Evolutionary conservation across 2,329 filamentous ascomycete genomes (phyloP), one percentile per base, ranked within the genome.

Genomic region (Metarhizium album): DNA sequence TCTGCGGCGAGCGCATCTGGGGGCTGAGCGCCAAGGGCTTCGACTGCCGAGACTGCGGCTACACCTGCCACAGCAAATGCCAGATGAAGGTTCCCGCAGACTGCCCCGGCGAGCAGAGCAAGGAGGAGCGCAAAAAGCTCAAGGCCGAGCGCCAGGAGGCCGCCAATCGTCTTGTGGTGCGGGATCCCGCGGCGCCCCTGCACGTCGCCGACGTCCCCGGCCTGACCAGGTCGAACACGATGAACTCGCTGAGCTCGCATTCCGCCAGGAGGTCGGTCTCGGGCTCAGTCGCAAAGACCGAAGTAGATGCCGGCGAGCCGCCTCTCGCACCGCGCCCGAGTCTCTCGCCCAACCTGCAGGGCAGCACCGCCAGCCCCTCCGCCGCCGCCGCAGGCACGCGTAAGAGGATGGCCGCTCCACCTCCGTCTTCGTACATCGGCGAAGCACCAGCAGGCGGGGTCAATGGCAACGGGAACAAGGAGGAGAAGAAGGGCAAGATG

Each of bases 31-130:
- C 93, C 37, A 98, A 98, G 70, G 93, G 93, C 0, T 94, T 95
- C 63, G 90, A 95, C 65, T 98, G 93, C 63, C 82, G 86, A 59
- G 91, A 97, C 66, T 98, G 93, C 62, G 93, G 94, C 33, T 98
- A 96, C 70, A 96, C 90, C 2, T 98, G 93, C 64, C 93, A 98
- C 70, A 94, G 84, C 74, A 98, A 98, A 71, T 98, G 93, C 66
- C 89, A 98, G 72, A 93, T 98, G 85, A 98, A 97, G 69, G 93
- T 97, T 0, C 90, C 93, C 0, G 87, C 93, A 7, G 88, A 95
- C 64, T 98, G 93, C 63, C 93, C 93, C 0, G 93, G 93, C 47
- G 93, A 97, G 63, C 82, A 93, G 64, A 84, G 77, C 55, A 98
- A 97, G 68, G 93, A 97, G 55, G 90, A 95, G 60, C 90, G 84